Evolutionary conservation across 2,329 filamentous ascomycete genomes (phyloP), one percentile per base, ranked within the genome.

Genomic region (Purpureocillium lavendulum): DNA sequence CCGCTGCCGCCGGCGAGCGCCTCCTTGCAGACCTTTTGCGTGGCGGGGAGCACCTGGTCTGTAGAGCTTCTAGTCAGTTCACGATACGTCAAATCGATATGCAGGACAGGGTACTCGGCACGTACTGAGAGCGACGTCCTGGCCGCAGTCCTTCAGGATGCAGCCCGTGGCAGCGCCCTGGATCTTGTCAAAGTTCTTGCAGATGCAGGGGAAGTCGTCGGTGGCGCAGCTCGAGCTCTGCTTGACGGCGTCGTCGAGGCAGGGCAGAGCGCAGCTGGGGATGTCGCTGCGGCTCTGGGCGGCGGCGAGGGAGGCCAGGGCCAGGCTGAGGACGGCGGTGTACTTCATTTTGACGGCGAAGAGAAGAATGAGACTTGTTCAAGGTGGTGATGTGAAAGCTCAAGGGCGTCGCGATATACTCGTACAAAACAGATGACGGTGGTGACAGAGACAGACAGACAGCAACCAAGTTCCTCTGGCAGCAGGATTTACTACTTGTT

Each of bases 91-190:
- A 10, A 26, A 24, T n/a, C 12, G 30, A 14, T 12, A 24, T 4
- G 6, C 24, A 30, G 9, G 29, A 17, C 13, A 16, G 8, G 26
- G 6, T 13, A n/a, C 18, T n/a, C 6, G 21, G 10, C 21, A 53
- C 58, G 29, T 56, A 61, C 58, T 45, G 17, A 60, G 16, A 39
- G 57, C 54, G 26, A 44, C 41, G n/a, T 56, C 52, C n/a, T 43
- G 31, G 43, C 56, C 54, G 42, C 58, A 61, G 17, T 40, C 42
- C 6, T 41, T 30, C 26, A 60, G 35, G 36, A 60, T 52, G 35
- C 58, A 61, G 32, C 38, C 8, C 16, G 51, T 55, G 40, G 52
- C 56, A 18, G 44, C 43, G 10, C 38, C 36, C 41, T 50, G 47
- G 46, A 61, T 45, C 17, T 37, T 33, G 18, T 46, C 43, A 37